phyloP scores from a whole-genome alignment of 2,329 filamentous ascomycete species.

The Diaporthe humulicola region DNA sequence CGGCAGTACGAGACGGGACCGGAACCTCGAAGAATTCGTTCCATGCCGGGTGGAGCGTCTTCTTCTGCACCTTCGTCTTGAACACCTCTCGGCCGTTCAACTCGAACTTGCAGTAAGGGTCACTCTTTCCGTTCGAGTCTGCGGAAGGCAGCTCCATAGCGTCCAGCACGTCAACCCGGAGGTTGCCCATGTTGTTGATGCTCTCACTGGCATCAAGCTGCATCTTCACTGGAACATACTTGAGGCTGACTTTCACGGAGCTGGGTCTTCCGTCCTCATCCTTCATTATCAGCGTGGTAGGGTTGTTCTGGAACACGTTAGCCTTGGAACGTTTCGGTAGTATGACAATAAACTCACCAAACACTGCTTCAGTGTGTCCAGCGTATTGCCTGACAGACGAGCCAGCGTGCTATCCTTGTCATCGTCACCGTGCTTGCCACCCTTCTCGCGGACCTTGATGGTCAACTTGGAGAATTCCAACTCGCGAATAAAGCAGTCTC shows the following conservation, averaged over 20 bases:
- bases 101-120: slow-evolving; percentile 96
- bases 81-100: slow-evolving; percentile 90
- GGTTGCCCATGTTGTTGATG: slow-evolving; percentile 98
- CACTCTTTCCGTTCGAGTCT: slow-evolving; percentile 95
- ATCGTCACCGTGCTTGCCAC: slow-evolving; percentile 78
- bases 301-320: slow-evolving; percentile 77
- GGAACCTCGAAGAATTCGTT: slow-evolving; percentile 94
- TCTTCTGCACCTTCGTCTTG: slow-evolving; percentile 97
- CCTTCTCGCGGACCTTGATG: slow-evolving; percentile 85
- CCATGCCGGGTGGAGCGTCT: slow-evolving; percentile 94
- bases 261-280: slow-evolving; percentile 81
- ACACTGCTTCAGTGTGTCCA: slow-evolving; percentile 89
- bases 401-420: slow-evolving; percentile 83
- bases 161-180: slow-evolving; percentile 93
- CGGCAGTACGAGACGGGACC: slow-evolving; percentile 85
- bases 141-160: slow-evolving; percentile 90
- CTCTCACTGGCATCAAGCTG: slow-evolving; percentile 92
- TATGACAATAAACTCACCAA: slow-evolving; percentile 67
- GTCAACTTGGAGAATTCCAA: slow-evolving; percentile 97
- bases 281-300: slow-evolving; percentile 84
- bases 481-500: slow-evolving; percentile 95
- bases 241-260: slow-evolving; percentile 90
- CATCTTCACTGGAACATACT: slow-evolving; percentile 97
- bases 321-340: neutral
- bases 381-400: slow-evolving; percentile 85